Evolutionary conservation across 1,139 yeast genomes (phyloP), one percentile per base, ranked within the genome.

Genomic region (Hanseniaspora gamundiae): DNA sequence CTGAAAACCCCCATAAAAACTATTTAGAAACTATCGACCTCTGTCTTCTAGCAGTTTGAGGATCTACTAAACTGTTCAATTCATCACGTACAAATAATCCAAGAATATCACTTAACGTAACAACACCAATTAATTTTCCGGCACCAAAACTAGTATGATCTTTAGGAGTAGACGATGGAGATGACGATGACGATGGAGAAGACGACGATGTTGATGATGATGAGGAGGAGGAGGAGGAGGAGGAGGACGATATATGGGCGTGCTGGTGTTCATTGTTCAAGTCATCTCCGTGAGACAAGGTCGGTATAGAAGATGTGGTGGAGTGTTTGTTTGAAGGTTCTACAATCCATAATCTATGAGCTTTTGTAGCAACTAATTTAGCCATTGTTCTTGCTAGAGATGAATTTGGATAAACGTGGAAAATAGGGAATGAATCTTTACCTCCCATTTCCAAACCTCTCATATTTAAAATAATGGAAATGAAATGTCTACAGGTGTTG

Each of bases 371-470:
- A 24, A 91, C 96, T 53, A 91, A 70, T 63, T 91, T 91, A 41
- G 97, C 97, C 55, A 91, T 74, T 10, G 93, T 87, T 60, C 95
- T 75, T 24, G 88, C 94, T 42, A 91, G 71, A 0, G 93, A 80
- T 13, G 93, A 78, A 40, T 74, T 73, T 48, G 77, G 74, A 51
- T 83, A 81, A 28, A 88, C 95, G 61, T 88, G 95, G 73, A 91
- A 91, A 41, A 91, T 88, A 14, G 98, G 98, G 70, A 80, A 88
- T 41, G 93, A 88, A 66, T 91, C 98, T 64, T 88, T 87, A 45
- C 95, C 95, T 58, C 87, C 91, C 40, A 54, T 59, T 57, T 81
- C 94, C 29, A 91, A 72, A 14, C 97, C 98, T 57, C 95, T 80
- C 50, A 80, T 80, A 53, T 84, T 80, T 51, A 91, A 72, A 51